A percentile compares a stretch with the other conserved stretches of the same genome.
phyloP scores from a whole-genome alignment of 192 early-diverging fungal species.

The Phycomyces blakesleeanus region DNA sequence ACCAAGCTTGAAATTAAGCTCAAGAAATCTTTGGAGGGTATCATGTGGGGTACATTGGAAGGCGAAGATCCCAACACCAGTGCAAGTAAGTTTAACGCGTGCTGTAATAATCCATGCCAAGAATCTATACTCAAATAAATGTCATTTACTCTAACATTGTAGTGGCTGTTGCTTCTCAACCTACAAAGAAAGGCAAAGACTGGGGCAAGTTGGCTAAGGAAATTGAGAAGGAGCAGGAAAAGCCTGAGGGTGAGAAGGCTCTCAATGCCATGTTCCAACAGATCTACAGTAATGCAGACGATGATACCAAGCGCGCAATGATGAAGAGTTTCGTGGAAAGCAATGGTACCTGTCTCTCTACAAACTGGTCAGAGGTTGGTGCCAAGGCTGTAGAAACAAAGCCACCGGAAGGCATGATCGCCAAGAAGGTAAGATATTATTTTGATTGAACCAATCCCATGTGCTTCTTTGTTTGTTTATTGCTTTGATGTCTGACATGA shows the following conservation, averaged over 20 bases:
- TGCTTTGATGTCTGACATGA: too few relatives aligned
- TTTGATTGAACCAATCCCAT: too few relatives aligned
- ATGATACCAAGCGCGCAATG: conserved; percentile 90
- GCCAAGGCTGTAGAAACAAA: conserved; percentile 80
- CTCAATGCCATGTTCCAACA: conserved; percentile 90
- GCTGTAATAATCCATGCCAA: background rate
- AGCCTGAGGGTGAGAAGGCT: conserved; percentile 85
- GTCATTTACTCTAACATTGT: too few relatives aligned
- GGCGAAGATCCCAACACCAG: conserved; percentile 47
- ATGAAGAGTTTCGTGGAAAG: conserved; percentile 96
- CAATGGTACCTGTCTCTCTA: conserved; percentile 90
- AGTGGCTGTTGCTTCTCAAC: conserved; percentile 26
- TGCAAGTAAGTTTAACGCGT: conserved; percentile 17
- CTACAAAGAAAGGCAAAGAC: conserved; percentile 60
- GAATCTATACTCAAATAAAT: background rate
- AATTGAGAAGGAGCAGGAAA: conserved; percentile 77
- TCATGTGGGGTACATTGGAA: conserved; percentile 85
- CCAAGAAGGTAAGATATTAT: conserved; percentile 63
- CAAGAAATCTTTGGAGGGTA: conserved; percentile 72
- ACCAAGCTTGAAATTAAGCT: conserved; percentile 95
- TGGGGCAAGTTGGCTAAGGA: conserved; percentile 81
- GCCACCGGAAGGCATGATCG: conserved; percentile 90
- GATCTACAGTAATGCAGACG: conserved; percentile 87
- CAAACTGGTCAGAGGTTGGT: conserved; percentile 93
- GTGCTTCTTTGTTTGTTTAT: too few relatives aligned